These are phyloP conservation scores for Carex cristatella DNA, from an alignment of 176 grass and related monocot species.

Conservation along the genomic window DNA sequence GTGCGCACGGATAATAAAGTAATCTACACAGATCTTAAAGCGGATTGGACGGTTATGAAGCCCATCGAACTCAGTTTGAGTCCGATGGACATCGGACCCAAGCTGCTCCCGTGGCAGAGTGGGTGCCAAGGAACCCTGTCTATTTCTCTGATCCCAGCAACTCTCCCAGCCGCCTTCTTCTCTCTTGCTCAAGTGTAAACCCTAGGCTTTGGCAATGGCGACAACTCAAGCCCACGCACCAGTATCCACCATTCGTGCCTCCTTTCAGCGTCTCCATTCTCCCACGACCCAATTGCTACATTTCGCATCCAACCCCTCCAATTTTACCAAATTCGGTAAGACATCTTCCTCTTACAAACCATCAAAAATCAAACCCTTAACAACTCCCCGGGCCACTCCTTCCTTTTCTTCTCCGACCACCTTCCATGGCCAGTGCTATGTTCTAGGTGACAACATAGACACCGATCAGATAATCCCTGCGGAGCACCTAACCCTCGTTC, in stretches of 20 bases:
- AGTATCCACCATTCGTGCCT: not conserved
- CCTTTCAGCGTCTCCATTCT: not conserved
- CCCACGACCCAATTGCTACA: not conserved
- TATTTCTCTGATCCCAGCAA: not conserved
- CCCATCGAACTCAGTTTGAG: no score
- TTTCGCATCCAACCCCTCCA: not conserved
- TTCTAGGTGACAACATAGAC: constrained; percentile 90
- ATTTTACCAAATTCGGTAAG: not conserved
- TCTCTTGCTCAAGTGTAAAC: not conserved
- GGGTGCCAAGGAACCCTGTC: no score
- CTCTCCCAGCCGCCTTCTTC: not conserved
- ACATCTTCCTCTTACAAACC: constrained; percentile 14
- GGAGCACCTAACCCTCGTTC: constrained; percentile 89
- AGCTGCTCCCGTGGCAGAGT: no score
- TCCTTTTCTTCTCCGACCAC: constrained; percentile 24
- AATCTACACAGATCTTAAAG: no score
- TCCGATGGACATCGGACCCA: no score
- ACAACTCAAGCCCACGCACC: not conserved
- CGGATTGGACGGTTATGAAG: no score
- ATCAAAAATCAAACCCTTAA: constrained; percentile 3
- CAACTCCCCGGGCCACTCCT: not conserved
- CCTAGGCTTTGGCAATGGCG: constrained; percentile 9
- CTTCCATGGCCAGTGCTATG: constrained; percentile 81
- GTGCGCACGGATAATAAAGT: no score
- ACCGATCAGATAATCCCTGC: constrained; percentile 98